Base-by-base conservation (phyloP, 305 asterid species). In the Andrographis paniculata region DNA sequence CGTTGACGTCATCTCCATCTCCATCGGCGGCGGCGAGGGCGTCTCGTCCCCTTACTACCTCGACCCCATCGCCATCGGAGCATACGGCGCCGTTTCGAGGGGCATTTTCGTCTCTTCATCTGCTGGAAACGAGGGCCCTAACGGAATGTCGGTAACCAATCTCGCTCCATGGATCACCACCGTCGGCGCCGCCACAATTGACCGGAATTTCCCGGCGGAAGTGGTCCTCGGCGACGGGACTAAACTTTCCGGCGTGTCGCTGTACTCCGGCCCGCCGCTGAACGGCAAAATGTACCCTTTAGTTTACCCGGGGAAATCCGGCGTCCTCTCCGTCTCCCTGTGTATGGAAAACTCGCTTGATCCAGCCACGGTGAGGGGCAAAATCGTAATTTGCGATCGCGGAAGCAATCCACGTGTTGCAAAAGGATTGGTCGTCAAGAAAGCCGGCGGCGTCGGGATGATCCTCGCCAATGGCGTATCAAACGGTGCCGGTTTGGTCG, bases 361-460 rank as follows among this genome's bases (percentile, higher is more conserved):
- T 42, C 85, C 87, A n/a, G 53, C 36, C 54, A 17, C 36, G 21
- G 84, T 82, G 5, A 71, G 53, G 21, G 98, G 95, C 11, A 89
- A 80, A 60, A 89, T 89, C 5, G 94, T 85, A 36, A 80, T 89
- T 6, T 89, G 98, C 42, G 98, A 89, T 60, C 91, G 96, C 0
- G 98, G 98, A 21, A 85, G 94, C 57, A 85, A 69, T 53, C 95
- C 94, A 0, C 75, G 98, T 0, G 98, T 89, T 3, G 91, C 94
- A 0, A 89, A 89, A 63, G 98, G 98, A 20, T 43, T 82, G 66
- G 96, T 89, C 0, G 98, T 89, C 3, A 71, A 66, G 60, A 82
- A 82, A 41, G 93, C 98, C 11, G 98, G 98, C 12, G 98, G 98
- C 10, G 76, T 82, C 0, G 98, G 95, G 15, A 82, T 89, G 98